Percentiles rank a stretch among this genome's conserved stretches.
Conservation (phyloP, 2,329 filamentous ascomycete species). For the Colletotrichum acutatum region DNA sequence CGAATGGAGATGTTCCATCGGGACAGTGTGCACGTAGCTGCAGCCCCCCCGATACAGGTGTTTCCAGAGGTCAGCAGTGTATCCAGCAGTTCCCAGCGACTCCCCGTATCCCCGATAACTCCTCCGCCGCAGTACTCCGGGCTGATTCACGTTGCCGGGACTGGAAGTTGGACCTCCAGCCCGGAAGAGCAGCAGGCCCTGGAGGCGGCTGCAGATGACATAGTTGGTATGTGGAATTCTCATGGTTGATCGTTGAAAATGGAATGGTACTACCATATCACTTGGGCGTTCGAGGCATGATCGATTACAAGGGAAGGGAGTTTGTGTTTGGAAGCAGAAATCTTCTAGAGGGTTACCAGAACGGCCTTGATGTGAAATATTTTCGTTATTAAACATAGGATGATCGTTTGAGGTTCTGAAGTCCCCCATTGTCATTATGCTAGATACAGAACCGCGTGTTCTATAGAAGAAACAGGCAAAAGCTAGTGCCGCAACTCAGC, state of each 20-base stretch:
- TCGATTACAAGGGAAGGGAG: too few relatives aligned
- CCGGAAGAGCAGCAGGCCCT: background rate
- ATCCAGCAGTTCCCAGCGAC: background rate
- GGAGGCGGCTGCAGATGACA: background rate
- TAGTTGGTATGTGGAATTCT: background rate
- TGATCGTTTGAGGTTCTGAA: background rate
- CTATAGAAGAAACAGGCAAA: background rate
- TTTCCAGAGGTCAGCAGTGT: background rate
- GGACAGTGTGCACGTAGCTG: background rate
- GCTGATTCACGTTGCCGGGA: background rate
- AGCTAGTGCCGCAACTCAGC: background rate
- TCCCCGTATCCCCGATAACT: background rate
- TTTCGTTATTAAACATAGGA: background rate
- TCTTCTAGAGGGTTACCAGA: accelerated
- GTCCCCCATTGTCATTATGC: too few relatives aligned
- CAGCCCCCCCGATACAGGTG: background rate
- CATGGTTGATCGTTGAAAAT: background rate
- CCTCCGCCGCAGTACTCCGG: background rate
- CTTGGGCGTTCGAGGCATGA: background rate
- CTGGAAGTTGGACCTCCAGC: background rate
- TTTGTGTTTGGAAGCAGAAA: background rate
- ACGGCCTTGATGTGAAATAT: background rate
- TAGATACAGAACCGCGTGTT: background rate
- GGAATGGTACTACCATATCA: background rate
- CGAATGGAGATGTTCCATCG: background rate